phyloP scores from a whole-genome alignment of 2,329 filamentous ascomycete genomes.

The Myriosclerotinia scirpicola region DNA sequence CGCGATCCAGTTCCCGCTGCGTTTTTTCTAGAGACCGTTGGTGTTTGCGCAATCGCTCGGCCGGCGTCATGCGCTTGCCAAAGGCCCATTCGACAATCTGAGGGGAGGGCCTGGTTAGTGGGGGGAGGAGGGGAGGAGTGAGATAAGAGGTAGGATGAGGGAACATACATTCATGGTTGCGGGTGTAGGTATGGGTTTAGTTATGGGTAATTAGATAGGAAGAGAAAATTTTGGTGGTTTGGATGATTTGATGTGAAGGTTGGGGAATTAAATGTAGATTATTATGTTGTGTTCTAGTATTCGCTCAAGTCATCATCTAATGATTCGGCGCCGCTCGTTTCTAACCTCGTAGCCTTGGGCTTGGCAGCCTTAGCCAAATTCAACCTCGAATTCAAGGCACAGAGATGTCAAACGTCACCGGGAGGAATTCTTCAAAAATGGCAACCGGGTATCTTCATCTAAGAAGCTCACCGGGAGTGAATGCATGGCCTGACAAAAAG shows the following conservation, averaged over 20 bases:
- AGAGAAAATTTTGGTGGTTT: neutral
- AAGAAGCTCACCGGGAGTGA: neutral
- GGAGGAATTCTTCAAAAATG: neutral
- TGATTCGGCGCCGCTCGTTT: conserved; percentile 8
- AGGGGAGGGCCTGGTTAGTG: conserved; percentile 1
- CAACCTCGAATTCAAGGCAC: neutral
- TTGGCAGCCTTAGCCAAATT: conserved; percentile 16
- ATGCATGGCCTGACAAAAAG: neutral
- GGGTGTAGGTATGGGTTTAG: neutral
- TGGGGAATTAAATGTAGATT: conserved; percentile 8
- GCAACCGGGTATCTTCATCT: neutral
- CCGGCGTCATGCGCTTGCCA: conserved; percentile 97
- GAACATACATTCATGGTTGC: conserved; percentile 55
- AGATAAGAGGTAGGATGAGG: neutral
- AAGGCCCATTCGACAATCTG: conserved; percentile 99
- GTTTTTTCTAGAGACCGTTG: conserved; percentile 97
- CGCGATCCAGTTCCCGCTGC: conserved; percentile 91
- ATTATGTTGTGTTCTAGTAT: conserved; percentile 11
- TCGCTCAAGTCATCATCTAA: conserved; percentile 19
- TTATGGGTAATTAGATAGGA: too few relatives aligned
- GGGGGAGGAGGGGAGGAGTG: neutral
- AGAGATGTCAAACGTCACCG: neutral
- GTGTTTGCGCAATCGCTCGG: conserved; percentile 87
- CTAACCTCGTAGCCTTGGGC: conserved; percentile 14
- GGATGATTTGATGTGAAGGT: neutral